phyloP scores from a whole-genome alignment of 2,329 filamentous ascomycete genomes.

The Spiromastix sp. region DNA sequence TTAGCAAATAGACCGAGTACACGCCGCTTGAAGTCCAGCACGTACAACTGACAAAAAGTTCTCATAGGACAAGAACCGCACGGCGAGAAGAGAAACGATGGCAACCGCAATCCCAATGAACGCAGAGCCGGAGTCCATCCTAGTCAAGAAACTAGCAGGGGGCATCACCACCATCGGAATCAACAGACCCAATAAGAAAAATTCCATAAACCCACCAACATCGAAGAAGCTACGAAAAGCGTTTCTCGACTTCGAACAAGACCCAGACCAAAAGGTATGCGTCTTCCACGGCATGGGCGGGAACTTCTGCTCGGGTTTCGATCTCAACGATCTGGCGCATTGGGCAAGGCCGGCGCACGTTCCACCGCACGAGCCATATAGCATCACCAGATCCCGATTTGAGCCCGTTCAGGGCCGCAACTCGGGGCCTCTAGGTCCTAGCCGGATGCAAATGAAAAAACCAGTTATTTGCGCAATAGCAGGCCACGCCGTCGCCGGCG shows the following conservation, averaged over 20 bases:
- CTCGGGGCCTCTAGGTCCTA: constrained; percentile 43
- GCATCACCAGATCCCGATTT: constrained; percentile 14
- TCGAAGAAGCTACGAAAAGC: constrained; percentile 39
- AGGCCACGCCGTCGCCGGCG: constrained; percentile 45
- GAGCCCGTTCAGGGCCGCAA: constrained; percentile 27
- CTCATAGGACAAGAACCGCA: too few species aligned
- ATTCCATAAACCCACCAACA: constrained; percentile 43
- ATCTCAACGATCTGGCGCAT: constrained; percentile 38
- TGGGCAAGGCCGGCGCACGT: constrained; percentile 7
- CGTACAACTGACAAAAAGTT: too few species aligned
- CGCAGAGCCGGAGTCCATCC: constrained; percentile 6
- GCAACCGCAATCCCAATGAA: too few species aligned
- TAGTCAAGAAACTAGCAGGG: constrained; percentile 11
- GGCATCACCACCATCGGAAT: constrained; percentile 49
- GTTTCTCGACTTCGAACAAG: constrained; percentile 41
- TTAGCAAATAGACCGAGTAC: too few species aligned
- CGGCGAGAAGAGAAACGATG: too few species aligned
- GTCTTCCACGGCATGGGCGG: constrained; percentile 38
- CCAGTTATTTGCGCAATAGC: constrained; percentile 43
- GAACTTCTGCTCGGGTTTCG: constrained; percentile 45
- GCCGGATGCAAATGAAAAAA: constrained; percentile 40
- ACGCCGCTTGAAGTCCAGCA: too few species aligned
- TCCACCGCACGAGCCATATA: constrained; percentile 1
- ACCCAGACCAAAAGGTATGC: constrained; percentile 42
- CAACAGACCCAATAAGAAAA: constrained; percentile 40